A percentile compares a stretch with the other conserved stretches of the same genome.
These are phyloP conservation scores for Thielaviopsis populi DNA, from an alignment of 2,329 filamentous ascomycete genomes.

Conservation along the genomic window DNA sequence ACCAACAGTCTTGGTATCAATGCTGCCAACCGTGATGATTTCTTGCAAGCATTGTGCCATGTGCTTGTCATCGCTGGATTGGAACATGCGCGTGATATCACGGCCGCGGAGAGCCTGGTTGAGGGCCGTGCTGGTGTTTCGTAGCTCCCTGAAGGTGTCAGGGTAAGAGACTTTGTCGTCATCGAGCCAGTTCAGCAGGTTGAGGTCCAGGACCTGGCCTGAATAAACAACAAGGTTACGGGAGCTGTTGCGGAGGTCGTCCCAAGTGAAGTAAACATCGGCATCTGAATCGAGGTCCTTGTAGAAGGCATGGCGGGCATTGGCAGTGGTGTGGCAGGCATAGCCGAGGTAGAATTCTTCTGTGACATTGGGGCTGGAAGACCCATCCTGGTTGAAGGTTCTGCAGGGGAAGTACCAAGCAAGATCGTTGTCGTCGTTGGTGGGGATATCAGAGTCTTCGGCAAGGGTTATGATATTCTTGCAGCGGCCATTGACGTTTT, in stretches of 20 bases:
- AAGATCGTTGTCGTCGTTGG: constrained; percentile 54
- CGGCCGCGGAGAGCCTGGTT: constrained; percentile 59
- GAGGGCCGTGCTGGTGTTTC: constrained; percentile 44
- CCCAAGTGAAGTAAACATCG: constrained; percentile 93
- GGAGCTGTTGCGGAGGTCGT: constrained; percentile 74
- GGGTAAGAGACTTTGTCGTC: constrained; percentile 62
- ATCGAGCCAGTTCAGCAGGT: constrained; percentile 85
- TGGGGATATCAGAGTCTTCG: constrained; percentile 60
- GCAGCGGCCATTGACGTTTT: constrained; percentile 95
- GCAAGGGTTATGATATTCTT: constrained; percentile 72
- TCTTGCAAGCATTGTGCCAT: constrained; percentile 78
- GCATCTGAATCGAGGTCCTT: constrained; percentile 48
- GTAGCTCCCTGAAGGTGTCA: constrained; percentile 62
- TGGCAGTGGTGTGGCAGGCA: constrained; percentile 65
- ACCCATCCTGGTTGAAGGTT: constrained; percentile 87
- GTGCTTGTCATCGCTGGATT: constrained; percentile 61
- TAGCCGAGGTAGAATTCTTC: constrained; percentile 69
- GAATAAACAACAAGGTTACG: constrained; percentile 92
- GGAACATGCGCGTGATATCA: constrained; percentile 80
- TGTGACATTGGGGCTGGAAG: constrained; percentile 58
- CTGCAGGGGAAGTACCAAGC: constrained; percentile 97
- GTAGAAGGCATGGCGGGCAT: constrained; percentile 63
- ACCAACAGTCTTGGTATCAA: constrained; percentile 90
- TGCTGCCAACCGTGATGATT: constrained; percentile 87
- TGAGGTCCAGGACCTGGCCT: constrained; percentile 78